A percentile compares a stretch with the other conserved stretches of the same genome.
Conservation (phyloP, 2,329 filamentous ascomycete species). For the Cadophora gregata region DNA sequence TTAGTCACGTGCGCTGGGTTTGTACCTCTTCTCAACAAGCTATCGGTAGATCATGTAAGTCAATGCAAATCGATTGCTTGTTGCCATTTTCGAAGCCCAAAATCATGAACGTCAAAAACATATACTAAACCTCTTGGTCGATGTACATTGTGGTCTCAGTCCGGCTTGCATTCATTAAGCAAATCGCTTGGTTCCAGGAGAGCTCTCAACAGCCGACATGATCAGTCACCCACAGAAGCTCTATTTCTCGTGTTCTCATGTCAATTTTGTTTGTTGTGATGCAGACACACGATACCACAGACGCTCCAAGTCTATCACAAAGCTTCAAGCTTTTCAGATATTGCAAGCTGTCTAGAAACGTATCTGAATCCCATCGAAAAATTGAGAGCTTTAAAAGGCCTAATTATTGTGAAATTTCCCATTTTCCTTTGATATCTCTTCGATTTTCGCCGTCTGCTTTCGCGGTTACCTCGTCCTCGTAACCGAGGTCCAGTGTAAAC, state of each 20-base stretch:
- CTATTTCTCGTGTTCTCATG: not conserved
- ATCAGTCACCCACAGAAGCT: not conserved
- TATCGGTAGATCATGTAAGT: too few species aligned
- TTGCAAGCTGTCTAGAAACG: not conserved
- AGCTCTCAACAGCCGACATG: not conserved
- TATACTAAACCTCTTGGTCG: not conserved
- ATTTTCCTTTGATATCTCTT: too few species aligned
- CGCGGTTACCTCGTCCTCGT: too few species aligned
- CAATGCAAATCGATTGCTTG: too few species aligned
- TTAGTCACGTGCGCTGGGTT: too few species aligned
- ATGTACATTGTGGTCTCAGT: not conserved
- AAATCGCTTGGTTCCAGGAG: not conserved
- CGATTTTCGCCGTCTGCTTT: too few species aligned
- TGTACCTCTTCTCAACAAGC: too few species aligned
- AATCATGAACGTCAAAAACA: not conserved
- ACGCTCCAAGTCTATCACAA: not conserved
- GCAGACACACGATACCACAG: not conserved
- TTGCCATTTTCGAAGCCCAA: not conserved
- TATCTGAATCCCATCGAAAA: too few species aligned
- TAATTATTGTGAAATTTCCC: too few species aligned
- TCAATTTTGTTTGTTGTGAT: not conserved
- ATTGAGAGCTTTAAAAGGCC: too few species aligned
- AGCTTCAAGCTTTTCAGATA: not conserved
- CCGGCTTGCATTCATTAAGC: not conserved
- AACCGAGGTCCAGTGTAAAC: too few species aligned